Evolutionary conservation across 257 asterid genomes (phyloP), one percentile per base, ranked within the genome.

Genomic region (Ligustrum vulgare): DNA sequence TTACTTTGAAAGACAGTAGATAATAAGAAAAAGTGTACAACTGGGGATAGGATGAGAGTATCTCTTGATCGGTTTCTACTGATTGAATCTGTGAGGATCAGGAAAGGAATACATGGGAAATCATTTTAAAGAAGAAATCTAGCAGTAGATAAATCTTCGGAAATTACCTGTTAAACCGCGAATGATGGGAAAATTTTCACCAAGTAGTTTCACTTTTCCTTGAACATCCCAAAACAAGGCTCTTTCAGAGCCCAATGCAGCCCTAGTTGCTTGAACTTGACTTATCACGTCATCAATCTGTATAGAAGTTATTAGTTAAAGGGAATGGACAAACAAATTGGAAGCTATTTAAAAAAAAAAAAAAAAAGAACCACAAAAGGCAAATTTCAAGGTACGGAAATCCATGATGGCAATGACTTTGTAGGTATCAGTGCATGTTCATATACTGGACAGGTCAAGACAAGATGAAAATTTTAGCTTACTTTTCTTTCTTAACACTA

Each of bases 211-310:
- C 78, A 93, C 95, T 87, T 93, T 93, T 76, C 97, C 98, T 87
- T 88, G 97, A 62, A 95, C 96, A 67, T 90, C 98, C 75, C 98
- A 93, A 81, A 95, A 91, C 80, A 95, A 79, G 73, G 98, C 67
- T 79, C 97, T 89, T 77, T 93, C 97, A 22, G 99, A 87, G 69
- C 97, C 93, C 92, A 95, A 78, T 65, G 81, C 93, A 18, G 92
- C 84, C 80, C 96, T 82, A 73, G 98, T 95, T 25, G 98, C 84
- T 86, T 95, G 99, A 81, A 98, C 99, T 95, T 95, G 99, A 85
- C 83, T 80, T 77, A 95, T 95, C 81, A 93, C 99, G 41, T 95
- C 97, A 75, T 93, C 98, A 77, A 95, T 93, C 98, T 95, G 80
- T 71, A 82, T 64, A 45, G 37, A 45, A 54, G 64, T 68, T 28